Evolutionary conservation across 805 yeast species (phyloP).

Genomic region (Nakazawaea pomicola): DNA sequence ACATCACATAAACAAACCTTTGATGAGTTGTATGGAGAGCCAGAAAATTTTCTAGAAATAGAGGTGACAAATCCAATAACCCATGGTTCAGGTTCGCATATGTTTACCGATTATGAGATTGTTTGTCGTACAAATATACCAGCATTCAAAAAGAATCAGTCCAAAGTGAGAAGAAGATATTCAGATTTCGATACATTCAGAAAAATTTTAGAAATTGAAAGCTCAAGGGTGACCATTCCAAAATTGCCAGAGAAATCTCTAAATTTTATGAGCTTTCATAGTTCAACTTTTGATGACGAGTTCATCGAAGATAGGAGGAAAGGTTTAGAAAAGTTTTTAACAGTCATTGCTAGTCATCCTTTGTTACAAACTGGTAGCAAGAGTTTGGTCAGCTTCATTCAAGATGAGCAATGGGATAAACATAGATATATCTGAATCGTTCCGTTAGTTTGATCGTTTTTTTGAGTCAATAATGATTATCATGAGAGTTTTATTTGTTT

Average conservation of each 20-base stretch:
- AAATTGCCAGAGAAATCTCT: constrained; percentile 76
- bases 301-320: constrained; percentile 78
- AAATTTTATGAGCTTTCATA: constrained; percentile 46
- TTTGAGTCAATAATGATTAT: not conserved
- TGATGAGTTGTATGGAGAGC: constrained; percentile 86
- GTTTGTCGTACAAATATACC: constrained; percentile 90
- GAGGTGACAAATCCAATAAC: constrained; percentile 83
- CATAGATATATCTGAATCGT: constrained; percentile 15
- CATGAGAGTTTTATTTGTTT: not conserved
- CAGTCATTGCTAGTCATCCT: constrained; percentile 88
- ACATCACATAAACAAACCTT: constrained; percentile 48
- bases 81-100: constrained; percentile 56
- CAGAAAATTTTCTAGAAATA: constrained; percentile 89
- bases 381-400: constrained; percentile 76
- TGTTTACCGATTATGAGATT: constrained; percentile 91
- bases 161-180: constrained; percentile 79
- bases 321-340: constrained; percentile 77
- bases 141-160: constrained; percentile 59
- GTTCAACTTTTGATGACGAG: constrained; percentile 72
- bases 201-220: constrained; percentile 67
- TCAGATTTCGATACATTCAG: constrained; percentile 84
- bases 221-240: constrained; percentile 78
- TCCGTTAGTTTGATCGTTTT: not conserved
- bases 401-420: constrained; percentile 77
- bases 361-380: constrained; percentile 82